Evolutionary conservation across 805 yeast species (phyloP).

Genomic region (Metschnikowia hibisci): DNA sequence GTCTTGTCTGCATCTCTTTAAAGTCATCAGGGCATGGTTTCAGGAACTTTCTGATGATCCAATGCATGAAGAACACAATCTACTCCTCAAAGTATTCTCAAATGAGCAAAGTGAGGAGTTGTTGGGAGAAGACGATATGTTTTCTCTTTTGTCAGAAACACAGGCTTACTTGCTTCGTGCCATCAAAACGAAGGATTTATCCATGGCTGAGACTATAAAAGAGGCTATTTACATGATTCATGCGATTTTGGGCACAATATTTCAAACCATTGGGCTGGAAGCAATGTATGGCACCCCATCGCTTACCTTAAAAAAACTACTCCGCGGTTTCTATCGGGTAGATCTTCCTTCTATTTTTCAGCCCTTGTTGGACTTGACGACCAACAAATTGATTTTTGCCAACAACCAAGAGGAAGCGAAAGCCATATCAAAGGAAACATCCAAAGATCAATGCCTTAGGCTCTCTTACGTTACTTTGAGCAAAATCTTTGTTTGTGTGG

Average conservation of each 20-base stretch:
- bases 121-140: slow-evolving; percentile 16
- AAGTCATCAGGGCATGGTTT: slow-evolving; percentile 24
- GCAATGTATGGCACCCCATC: slow-evolving; percentile 10
- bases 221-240: slow-evolving; percentile 25
- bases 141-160: slow-evolving; percentile 15
- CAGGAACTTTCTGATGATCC: slow-evolving; percentile 12
- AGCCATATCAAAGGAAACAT: not conserved
- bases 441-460: slow-evolving; percentile 3
- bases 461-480: slow-evolving; percentile 23
- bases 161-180: slow-evolving; percentile 19
- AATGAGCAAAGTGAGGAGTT: slow-evolving; percentile 16
- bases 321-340: slow-evolving; percentile 22
- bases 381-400: slow-evolving; percentile 4
- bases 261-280: slow-evolving; percentile 15
- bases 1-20: slow-evolving; percentile 16
- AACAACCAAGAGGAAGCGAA: slow-evolving; percentile 5
- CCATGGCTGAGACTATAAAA: slow-evolving; percentile 20
- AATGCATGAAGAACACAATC: slow-evolving; percentile 8
- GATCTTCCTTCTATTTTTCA: slow-evolving; percentile 22
- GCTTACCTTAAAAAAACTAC: slow-evolving; percentile 20
- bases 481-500: slow-evolving; percentile 23
- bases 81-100: slow-evolving; percentile 18
- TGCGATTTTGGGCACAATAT: slow-evolving; percentile 24
- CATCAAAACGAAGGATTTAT: slow-evolving; percentile 12
- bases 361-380: slow-evolving; percentile 15